Conservation (phyloP, 495 filamentous ascomycete species). For the Neurospora pannonica region DNA sequence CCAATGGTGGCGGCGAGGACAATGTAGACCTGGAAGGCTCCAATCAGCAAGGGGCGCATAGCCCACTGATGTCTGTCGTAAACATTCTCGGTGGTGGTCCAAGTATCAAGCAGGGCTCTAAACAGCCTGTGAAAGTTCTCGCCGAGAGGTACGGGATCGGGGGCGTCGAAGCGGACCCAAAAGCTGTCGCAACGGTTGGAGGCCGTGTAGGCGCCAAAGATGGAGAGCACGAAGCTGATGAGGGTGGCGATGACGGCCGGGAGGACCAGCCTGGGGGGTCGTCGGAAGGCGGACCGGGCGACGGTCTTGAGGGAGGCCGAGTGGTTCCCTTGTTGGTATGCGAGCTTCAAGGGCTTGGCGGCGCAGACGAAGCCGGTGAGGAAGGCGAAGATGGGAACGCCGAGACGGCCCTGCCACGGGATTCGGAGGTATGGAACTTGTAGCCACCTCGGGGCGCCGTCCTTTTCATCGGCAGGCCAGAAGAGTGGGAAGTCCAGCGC, state of each 20-base stretch:
- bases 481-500: constrained; percentile 50
- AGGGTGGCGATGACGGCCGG: constrained; percentile 51
- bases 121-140: constrained; percentile 30
- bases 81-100: constrained; percentile 48
- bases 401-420: constrained; percentile 52
- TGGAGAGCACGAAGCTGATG: constrained; percentile 46
- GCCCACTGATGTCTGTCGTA: constrained; percentile 62
- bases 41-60: constrained; percentile 49
- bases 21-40: constrained; percentile 54
- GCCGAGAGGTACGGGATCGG: constrained; percentile 24
- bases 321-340: constrained; percentile 42
- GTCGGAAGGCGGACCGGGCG: constrained; percentile 53
- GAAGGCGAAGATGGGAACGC: constrained; percentile 58
- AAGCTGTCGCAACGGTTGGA: constrained; percentile 46
- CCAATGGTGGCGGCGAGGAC: constrained; percentile 46
- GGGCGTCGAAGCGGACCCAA: constrained; percentile 49
- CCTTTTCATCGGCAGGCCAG: constrained; percentile 39
- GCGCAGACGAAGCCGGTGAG: constrained; percentile 61
- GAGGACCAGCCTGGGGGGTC: constrained; percentile 50
- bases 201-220: constrained; percentile 47
- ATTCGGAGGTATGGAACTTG: constrained; percentile 55
- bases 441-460: constrained; percentile 38
- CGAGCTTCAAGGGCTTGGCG: constrained; percentile 51
- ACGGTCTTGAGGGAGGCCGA: constrained; percentile 44
- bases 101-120: constrained; percentile 41